phyloP scores from a whole-genome alignment of 1,284 basidiomycete genomes.

The Apiotrichum mycotoxinovorans region DNA sequence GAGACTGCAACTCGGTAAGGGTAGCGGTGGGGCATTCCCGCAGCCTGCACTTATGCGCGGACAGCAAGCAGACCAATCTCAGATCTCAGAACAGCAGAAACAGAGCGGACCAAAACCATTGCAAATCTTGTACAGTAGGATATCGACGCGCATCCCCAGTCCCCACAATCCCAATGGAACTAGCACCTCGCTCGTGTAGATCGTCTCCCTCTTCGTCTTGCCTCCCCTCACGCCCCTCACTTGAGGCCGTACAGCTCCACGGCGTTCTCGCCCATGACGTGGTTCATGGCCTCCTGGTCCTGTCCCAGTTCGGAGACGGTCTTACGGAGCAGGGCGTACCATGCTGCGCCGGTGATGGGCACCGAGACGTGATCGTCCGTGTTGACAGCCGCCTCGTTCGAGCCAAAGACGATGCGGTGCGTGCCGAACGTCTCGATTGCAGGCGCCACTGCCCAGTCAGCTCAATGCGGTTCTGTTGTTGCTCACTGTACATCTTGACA shows the following conservation, averaged over 20 bases:
- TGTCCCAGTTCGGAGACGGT: constrained; percentile 76
- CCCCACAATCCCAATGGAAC: too few relatives aligned
- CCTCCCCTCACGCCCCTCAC: neutral
- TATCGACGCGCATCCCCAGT: neutral
- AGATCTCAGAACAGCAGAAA: neutral
- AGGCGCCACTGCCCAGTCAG: constrained; percentile 23
- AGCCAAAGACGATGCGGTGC: constrained; percentile 59
- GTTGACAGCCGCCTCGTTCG: constrained; percentile 50
- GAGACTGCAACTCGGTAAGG: too few relatives aligned
- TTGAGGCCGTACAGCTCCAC: constrained; percentile 1
- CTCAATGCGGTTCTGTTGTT: neutral
- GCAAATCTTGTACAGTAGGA: too few relatives aligned
- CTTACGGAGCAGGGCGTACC: constrained; percentile 77
- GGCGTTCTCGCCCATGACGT: constrained; percentile 41
- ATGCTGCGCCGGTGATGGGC: constrained; percentile 58
- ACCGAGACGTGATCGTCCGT: constrained; percentile 33
- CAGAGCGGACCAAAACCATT: neutral
- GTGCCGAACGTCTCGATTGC: constrained; percentile 65
- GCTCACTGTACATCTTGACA: constrained; percentile 84
- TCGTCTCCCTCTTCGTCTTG: neutral
- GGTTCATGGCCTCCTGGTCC: constrained; percentile 63
- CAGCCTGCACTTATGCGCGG: too few relatives aligned
- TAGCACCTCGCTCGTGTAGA: too few relatives aligned
- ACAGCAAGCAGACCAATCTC: too few relatives aligned
- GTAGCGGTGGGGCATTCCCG: too few relatives aligned